Percentiles rank a stretch among this genome's conserved stretches.
These are phyloP conservation scores for Pythium insidiosum DNA, from an alignment of 352 stramenopile genomes.

Conservation along the genomic window DNA sequence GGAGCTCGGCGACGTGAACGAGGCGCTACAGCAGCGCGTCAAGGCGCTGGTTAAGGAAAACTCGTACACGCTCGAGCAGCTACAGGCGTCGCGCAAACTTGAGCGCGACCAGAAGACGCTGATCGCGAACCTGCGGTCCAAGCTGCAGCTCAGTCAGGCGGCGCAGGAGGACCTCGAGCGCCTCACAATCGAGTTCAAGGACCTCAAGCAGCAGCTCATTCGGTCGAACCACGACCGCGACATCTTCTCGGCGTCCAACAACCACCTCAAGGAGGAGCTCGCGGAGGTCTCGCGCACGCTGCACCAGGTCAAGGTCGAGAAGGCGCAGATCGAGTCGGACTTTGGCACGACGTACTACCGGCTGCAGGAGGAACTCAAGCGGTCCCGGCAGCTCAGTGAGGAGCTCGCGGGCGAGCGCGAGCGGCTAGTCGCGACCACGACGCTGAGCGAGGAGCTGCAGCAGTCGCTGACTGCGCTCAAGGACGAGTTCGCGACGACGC, in stretches of 20 bases:
- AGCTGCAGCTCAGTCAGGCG: constrained; percentile 55
- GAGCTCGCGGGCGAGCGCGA: constrained; percentile 29
- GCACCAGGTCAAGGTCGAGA: constrained; percentile 55
- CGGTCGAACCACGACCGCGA: constrained; percentile 65
- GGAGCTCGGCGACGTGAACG: constrained; percentile 64
- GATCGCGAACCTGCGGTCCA: constrained; percentile 51
- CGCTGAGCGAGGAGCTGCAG: constrained; percentile 44
- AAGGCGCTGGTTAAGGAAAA: constrained; percentile 76
- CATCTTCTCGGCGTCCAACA: constrained; percentile 69
- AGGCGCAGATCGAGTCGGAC: constrained; percentile 64
- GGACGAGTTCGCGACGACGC: constrained; percentile 41
- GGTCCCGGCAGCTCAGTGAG: constrained; percentile 28
- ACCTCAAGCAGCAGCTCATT: constrained; percentile 57
- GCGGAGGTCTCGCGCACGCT: constrained; percentile 55
- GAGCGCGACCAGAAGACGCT: constrained; percentile 67
- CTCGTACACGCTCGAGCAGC: constrained; percentile 65
- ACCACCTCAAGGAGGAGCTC: constrained; percentile 68
- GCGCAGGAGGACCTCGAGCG: constrained; percentile 64
- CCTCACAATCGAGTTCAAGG: constrained; percentile 46
- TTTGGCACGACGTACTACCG: constrained; percentile 57
- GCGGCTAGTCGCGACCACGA: constrained; percentile 36
- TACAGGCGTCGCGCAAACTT: constrained; percentile 57
- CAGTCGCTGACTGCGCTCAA: constrained; percentile 50
- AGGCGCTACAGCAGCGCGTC: constrained; percentile 64
- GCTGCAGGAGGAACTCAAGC: constrained; percentile 67